Percentiles rank a stretch among this genome's conserved stretches.
phyloP scores from a whole-genome alignment of 371 early-diverging fungal genomes.

The Mortierella sp. region DNA sequence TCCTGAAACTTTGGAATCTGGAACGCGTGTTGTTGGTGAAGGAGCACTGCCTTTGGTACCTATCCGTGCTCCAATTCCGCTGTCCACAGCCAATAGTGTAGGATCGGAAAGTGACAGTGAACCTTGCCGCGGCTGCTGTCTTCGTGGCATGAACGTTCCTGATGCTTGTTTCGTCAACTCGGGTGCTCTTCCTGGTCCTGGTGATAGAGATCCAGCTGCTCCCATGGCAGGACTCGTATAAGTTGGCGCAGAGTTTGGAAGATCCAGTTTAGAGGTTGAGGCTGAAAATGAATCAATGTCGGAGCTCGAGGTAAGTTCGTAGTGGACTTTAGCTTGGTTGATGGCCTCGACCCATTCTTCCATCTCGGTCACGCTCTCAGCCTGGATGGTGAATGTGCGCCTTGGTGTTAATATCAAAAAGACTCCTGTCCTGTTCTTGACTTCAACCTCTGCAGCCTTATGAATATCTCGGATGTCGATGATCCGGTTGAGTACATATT shows the following conservation, averaged over 20 bases:
- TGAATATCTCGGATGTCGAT: slow-evolving; percentile 80
- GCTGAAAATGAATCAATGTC: slow-evolving; percentile 36
- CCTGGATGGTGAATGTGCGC: slow-evolving; percentile 81
- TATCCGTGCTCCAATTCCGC: slow-evolving; percentile 1
- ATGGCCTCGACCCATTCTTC: slow-evolving; percentile 76
- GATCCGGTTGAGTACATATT: slow-evolving; percentile 82
- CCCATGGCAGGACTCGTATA: not conserved
- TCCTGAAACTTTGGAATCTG: slow-evolving; percentile 27
- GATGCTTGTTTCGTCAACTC: slow-evolving; percentile 41
- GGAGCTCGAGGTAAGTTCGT: slow-evolving; percentile 43
- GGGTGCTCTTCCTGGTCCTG: slow-evolving; percentile 9
- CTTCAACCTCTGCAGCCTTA: slow-evolving; percentile 78
- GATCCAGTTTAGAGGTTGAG: slow-evolving; percentile 28
- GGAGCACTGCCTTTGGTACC: slow-evolving; percentile 11
- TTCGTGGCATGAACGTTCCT: slow-evolving; percentile 22
- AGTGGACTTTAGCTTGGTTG: slow-evolving; percentile 63
- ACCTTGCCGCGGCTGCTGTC: slow-evolving; percentile 7
- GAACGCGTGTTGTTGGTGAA: slow-evolving; percentile 6
- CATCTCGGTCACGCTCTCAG: slow-evolving; percentile 69
- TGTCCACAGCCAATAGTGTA: slow-evolving; percentile 11
- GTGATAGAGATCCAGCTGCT: not conserved
- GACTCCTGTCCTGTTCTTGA: slow-evolving; percentile 73
- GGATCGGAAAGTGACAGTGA: slow-evolving; percentile 43
- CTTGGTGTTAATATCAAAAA: slow-evolving; percentile 82
- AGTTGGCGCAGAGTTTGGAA: slow-evolving; percentile 13